phyloP scores from a whole-genome alignment of 1,284 basidiomycete genomes.

The Phaffia rhodozyma region DNA sequence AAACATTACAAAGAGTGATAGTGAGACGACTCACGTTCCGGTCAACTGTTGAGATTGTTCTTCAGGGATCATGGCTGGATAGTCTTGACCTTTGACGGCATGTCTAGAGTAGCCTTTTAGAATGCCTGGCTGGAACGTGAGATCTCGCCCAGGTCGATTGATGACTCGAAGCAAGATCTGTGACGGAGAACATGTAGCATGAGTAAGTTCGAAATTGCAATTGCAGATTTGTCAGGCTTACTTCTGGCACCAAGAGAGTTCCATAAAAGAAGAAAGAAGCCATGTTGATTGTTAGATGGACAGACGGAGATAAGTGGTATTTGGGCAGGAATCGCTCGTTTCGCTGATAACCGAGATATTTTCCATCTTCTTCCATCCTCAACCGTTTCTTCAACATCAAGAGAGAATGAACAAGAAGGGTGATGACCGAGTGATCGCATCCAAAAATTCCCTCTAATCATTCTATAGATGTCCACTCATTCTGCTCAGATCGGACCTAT shows the following conservation, averaged over 20 bases:
- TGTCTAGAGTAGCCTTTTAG: conserved; percentile 47
- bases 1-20: not conserved
- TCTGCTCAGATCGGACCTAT: not conserved
- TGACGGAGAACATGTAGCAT: no score
- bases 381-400: no score
- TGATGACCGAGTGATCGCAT: no score
- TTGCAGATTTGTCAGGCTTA: not conserved
- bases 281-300: not conserved
- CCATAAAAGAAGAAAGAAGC: conserved; percentile 9
- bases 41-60: conserved; percentile 33
- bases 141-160: not conserved
- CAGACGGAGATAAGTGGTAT: no score
- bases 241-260: not conserved
- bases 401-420: no score
- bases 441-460: no score
- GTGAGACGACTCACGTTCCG: conserved; percentile 8
- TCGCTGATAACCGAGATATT: no score
- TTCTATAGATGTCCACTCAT: no score
- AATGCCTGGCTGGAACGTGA: conserved; percentile 6
- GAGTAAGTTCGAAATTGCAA: no score
- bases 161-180: conserved; percentile 8
- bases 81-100: conserved; percentile 51
- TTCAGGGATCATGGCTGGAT: conserved; percentile 61
- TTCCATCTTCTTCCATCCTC: no score
- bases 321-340: no score